Evolutionary conservation across 1,284 basidiomycete genomes (phyloP), one percentile per base, ranked within the genome.

Genomic region (Leccinum pachyderme): DNA sequence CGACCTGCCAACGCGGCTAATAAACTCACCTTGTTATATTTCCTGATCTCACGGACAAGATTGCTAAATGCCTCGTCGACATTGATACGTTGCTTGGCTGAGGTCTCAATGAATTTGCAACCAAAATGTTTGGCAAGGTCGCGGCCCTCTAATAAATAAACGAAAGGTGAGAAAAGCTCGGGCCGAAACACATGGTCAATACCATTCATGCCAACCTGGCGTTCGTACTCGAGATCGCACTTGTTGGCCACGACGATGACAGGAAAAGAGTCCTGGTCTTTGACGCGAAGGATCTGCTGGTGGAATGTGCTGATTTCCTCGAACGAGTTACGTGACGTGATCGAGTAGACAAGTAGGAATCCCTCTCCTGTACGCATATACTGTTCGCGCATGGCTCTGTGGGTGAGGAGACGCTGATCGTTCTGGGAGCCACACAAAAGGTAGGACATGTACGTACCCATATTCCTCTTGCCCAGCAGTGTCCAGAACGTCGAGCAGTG

Each of bases 391-490:
- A 97, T 97, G 31, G 94, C 95, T 59, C 93, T 95, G 67, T 51
- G 53, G 39, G 27, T 18, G 24, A 48, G 8, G 18, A 31, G 46
- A 6, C 25, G 31, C 28, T 37, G 39, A 31, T 47, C 56, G 57
- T 43, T n/a, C 6, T 12, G 18, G 18, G 37, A 44, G 47, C 29
- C 50, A 50, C 13, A 28, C n/a, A 24, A 8, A n/a, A 1, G 11
- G 7, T 7, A 12, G 41, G 28, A 54, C 51, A 54, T 28, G 29
- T 31, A 82, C 90, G 58, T 63, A 96, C 95, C 91, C 93, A 72
- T 99, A 99, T 80, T 99, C 96, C 75, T 99, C 96, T 75, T 99
- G 96, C 47, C 96, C 96, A 49, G 97, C 97, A 4, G 97, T 99
- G 77, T 99, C 96, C 61, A 99, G 84, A 51, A 99, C 95, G 70